Conservation (phyloP, 2,329 filamentous ascomycete species). For the Ophiostoma himal-ulmi region DNA sequence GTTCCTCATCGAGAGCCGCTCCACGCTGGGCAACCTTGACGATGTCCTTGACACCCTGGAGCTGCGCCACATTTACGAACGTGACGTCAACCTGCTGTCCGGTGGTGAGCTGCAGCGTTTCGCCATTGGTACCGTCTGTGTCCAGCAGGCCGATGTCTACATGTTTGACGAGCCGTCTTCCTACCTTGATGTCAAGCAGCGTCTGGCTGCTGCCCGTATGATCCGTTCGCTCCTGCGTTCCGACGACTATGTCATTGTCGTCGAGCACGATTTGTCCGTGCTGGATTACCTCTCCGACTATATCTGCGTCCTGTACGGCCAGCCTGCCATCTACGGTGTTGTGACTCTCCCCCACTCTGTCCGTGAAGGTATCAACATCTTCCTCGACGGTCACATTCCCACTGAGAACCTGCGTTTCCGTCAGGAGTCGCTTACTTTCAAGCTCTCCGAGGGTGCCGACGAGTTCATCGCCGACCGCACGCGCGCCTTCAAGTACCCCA, state of each 20-base stretch:
- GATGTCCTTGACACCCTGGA: conserved; percentile 73
- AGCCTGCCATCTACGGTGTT: conserved; percentile 93
- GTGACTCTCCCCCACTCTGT: conserved; percentile 94
- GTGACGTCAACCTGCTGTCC: conserved; percentile 83
- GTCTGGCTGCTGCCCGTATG: conserved; percentile 83
- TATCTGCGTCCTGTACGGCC: conserved; percentile 93
- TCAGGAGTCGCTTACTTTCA: conserved; percentile 93
- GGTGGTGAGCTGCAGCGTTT: conserved; percentile 98
- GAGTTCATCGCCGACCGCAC: conserved; percentile 80
- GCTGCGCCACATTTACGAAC: conserved; percentile 65
- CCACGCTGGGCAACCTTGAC: conserved; percentile 71
- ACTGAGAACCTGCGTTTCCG: conserved; percentile 98
- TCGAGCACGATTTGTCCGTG: conserved; percentile 98
- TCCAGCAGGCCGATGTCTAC: conserved; percentile 96
- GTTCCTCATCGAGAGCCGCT: conserved; percentile 67
- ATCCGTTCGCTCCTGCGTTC: conserved; percentile 85
- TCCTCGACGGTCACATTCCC: conserved; percentile 90
- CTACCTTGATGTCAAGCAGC: conserved; percentile 98
- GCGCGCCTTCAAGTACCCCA: conserved; percentile 79
- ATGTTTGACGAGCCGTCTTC: conserved; percentile 99
- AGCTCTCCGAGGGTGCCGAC: conserved; percentile 81
- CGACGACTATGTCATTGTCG: conserved; percentile 94
- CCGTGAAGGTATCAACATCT: conserved; percentile 98
- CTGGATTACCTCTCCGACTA: conserved; percentile 98
- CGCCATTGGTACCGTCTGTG: conserved; percentile 90